A percentile compares a stretch with the other conserved stretches of the same genome.
phyloP scores from a whole-genome alignment of 1,284 basidiomycete species.

The Cutaneotrichosporon cutaneum region DNA sequence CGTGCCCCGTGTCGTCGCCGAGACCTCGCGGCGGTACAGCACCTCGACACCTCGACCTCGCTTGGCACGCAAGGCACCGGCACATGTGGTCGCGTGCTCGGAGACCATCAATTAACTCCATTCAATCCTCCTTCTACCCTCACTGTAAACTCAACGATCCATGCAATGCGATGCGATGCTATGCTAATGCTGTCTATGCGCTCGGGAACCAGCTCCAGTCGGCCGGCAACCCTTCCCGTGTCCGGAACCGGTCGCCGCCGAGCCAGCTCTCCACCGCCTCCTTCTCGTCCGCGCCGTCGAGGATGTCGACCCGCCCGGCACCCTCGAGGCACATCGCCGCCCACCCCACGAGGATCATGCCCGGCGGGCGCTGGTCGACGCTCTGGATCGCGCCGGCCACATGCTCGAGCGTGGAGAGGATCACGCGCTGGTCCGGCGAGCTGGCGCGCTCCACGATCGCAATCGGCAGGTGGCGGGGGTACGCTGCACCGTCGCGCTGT shows the following conservation, averaged over 20 bases:
- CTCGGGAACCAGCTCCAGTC: conserved; percentile 21
- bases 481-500: conserved; percentile 60
- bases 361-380: conserved; percentile 88
- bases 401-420: conserved; percentile 73
- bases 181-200: conserved; percentile 4
- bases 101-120: no score
- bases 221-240: conserved; percentile 42
- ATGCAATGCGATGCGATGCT: neutral
- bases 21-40: no score
- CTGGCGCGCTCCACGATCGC: conserved; percentile 91
- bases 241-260: conserved; percentile 33
- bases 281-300: conserved; percentile 54
- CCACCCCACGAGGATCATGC: conserved; percentile 96
- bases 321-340: conserved; percentile 60
- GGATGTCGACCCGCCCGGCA: conserved; percentile 56
- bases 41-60: no score
- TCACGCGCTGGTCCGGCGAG: conserved; percentile 83
- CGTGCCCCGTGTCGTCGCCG: no score
- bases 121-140: no score
- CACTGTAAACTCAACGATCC: neutral
- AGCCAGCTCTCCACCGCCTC: conserved; percentile 45
- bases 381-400: conserved; percentile 70
- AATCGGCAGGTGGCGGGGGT: conserved; percentile 76
- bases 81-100: neutral
- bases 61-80: neutral